Conservation (phyloP, 805 yeast genomes). For the Yamadazyma scolyti region DNA sequence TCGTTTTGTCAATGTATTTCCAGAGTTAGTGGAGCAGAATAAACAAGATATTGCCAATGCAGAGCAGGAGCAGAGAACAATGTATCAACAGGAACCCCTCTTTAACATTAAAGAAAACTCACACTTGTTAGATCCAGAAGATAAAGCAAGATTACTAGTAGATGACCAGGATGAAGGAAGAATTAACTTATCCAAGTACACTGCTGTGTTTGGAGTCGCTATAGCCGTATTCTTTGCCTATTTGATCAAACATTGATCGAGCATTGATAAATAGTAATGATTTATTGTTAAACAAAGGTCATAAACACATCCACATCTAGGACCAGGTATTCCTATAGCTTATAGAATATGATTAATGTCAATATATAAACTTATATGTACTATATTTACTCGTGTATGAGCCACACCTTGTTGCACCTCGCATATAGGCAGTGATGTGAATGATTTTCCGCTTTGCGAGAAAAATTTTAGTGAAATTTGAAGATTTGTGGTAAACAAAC, state of each 20-base stretch:
- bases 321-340: no score
- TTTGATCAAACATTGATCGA: conserved; percentile 1
- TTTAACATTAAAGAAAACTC: conserved; percentile 24
- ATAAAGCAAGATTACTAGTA: conserved; percentile 45
- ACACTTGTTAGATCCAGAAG: conserved; percentile 61
- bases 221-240: conserved; percentile 29
- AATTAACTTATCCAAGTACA: conserved; percentile 11
- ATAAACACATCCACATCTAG: no score
- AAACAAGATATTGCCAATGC: conserved; percentile 22
- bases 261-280: neutral
- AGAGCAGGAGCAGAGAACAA: conserved; percentile 12
- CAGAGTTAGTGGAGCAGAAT: conserved; percentile 56
- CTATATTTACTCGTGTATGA: no score
- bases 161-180: conserved; percentile 10
- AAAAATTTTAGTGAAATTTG: no score
- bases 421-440: no score
- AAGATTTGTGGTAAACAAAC: no score
- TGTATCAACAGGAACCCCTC: conserved; percentile 11
- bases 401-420: no score
- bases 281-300: no score
- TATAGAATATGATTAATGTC: no score
- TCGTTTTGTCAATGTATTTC: conserved; percentile 61
- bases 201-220: conserved; percentile 25
- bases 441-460: no score
- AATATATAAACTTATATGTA: no score